A percentile compares a stretch with the other conserved stretches of the same genome.
These are phyloP conservation scores for Discostella stelligeroides DNA, from an alignment of 108 stramenopile genomes.

Conservation along the genomic window DNA sequence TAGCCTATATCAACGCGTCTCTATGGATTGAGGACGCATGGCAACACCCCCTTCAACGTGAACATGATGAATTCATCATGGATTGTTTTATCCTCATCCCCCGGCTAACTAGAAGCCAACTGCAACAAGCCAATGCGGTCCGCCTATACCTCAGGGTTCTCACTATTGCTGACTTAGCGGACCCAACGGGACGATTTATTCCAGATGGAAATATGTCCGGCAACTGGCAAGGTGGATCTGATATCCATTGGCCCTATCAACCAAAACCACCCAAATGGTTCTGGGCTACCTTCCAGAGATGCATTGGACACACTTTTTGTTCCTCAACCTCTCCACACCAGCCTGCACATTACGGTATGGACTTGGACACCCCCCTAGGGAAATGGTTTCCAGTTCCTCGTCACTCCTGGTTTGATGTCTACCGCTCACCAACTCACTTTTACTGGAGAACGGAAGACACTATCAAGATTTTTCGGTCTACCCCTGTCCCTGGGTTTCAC, in stretches of 20 bases:
- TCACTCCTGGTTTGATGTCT: too few relatives aligned
- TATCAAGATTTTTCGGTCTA: too few relatives aligned
- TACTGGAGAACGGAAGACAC: too few relatives aligned
- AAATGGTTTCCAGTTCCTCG: too few relatives aligned
- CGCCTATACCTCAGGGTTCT: constrained; percentile 2
- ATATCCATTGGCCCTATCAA: neutral
- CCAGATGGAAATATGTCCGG: neutral
- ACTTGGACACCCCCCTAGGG: neutral
- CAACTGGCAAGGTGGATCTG: neutral
- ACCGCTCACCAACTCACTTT: too few relatives aligned
- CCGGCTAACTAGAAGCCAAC: neutral
- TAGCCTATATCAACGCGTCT: too few relatives aligned
- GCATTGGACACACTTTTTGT: too few relatives aligned
- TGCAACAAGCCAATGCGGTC: constrained; percentile 2
- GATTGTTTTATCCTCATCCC: neutral
- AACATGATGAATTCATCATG: neutral
- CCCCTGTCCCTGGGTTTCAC: too few relatives aligned
- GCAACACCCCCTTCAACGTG: too few relatives aligned
- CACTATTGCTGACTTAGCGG: constrained; percentile 4
- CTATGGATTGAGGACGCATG: neutral
- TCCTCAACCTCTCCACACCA: too few relatives aligned
- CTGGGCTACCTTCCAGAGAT: neutral
- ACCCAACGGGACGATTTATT: neutral
- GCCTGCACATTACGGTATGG: neutral
- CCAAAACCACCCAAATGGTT: neutral